A percentile compares a stretch with the other conserved stretches of the same genome.
These are phyloP conservation scores for Cyclostephanos invisitatus DNA, from an alignment of 108 stramenopile genomes.

Conservation along the genomic window DNA sequence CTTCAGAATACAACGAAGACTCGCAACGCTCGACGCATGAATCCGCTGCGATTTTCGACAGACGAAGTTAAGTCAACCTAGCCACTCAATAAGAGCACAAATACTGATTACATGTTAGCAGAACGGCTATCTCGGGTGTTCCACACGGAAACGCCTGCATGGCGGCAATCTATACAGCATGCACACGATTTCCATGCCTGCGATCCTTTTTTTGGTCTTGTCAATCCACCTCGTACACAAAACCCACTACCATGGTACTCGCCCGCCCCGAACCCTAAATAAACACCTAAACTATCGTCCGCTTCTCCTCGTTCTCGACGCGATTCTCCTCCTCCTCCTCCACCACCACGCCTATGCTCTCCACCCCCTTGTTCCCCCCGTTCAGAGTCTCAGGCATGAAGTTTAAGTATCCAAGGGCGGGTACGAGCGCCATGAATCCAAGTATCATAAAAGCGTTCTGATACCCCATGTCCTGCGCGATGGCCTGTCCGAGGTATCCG, in stretches of 20 bases:
- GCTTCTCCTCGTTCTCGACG: slow-evolving; percentile 23
- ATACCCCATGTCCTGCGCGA: slow-evolving; percentile 81
- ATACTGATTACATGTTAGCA: no score
- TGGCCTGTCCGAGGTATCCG: slow-evolving; percentile 82
- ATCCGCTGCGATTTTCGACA: background rate
- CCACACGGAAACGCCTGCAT: no score
- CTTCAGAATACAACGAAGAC: slow-evolving; percentile 3
- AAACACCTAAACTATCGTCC: slow-evolving; percentile 6
- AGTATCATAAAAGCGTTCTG: slow-evolving; percentile 77
- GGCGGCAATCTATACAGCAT: background rate
- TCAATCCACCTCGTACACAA: background rate
- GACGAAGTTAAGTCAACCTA: background rate
- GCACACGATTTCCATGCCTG: no score
- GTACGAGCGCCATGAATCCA: slow-evolving; percentile 72
- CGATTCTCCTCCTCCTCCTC: slow-evolving; percentile 19
- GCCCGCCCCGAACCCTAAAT: background rate
- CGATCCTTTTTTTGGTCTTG: no score
- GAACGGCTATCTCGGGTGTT: no score
- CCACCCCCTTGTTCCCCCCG: background rate
- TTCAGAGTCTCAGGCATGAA: slow-evolving; percentile 86
- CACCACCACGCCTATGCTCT: background rate
- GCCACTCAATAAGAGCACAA: background rate
- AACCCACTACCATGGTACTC: background rate
- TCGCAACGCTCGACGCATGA: background rate
- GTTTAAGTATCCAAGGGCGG: slow-evolving; percentile 68